Evolutionary conservation across 176 grass and related monocot genomes (phyloP).

Genomic region (Avena atlantica): DNA sequence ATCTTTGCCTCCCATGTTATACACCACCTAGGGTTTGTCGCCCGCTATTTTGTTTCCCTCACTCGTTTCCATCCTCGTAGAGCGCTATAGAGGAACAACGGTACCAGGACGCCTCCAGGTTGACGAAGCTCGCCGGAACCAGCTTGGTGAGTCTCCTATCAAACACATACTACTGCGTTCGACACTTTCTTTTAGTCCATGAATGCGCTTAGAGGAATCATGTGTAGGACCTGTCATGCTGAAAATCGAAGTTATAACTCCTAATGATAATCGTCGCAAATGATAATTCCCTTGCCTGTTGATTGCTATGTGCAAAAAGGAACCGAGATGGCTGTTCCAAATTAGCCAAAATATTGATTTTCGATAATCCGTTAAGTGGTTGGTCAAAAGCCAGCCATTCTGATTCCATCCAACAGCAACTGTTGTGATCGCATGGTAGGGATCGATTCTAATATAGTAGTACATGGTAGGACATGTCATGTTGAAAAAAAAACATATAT

Average conservation of each 20-base stretch:
- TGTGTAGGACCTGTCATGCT: background rate
- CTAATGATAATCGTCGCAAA: background rate
- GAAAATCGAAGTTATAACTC: background rate
- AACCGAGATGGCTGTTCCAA: background rate
- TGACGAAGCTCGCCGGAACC: conserved; percentile 75
- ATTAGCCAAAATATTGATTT: background rate
- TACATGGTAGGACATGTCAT: background rate
- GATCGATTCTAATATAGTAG: background rate
- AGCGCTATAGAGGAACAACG: conserved; percentile 82
- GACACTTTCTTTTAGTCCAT: background rate
- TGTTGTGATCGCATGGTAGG: background rate
- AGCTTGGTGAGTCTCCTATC: conserved; percentile 65
- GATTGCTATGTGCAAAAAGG: background rate
- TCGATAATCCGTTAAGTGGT: background rate
- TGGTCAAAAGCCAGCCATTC: background rate
- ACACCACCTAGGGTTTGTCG: background rate
- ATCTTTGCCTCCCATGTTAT: background rate
- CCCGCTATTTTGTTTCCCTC: background rate
- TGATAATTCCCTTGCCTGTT: background rate
- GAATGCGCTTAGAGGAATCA: background rate
- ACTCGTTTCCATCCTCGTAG: conserved; percentile 26
- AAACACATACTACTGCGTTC: background rate
- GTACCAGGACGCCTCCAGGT: conserved; percentile 85
- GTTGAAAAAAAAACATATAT: background rate
- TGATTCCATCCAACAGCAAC: background rate